These are phyloP conservation scores for Termitomyces sp. DNA, from an alignment of 768 basidiomycete species.

Conservation along the genomic window DNA sequence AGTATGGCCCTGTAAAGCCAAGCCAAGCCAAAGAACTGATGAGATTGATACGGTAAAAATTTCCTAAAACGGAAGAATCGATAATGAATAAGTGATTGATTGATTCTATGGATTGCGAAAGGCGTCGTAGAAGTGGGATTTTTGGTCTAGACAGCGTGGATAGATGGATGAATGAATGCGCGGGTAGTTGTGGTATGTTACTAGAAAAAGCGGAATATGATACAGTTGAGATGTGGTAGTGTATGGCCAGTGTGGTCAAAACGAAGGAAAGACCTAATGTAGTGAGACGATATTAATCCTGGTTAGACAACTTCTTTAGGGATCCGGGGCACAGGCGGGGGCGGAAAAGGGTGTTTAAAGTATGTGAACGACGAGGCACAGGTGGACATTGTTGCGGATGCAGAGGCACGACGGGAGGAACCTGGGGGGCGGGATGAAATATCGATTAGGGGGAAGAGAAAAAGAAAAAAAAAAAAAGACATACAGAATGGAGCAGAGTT, in stretches of 20 bases:
- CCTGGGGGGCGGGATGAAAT: neutral
- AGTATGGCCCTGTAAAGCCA: too few species aligned
- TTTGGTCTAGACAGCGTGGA: neutral
- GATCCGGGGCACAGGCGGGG: constrained; percentile 7
- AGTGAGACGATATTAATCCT: neutral
- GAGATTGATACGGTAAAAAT: neutral
- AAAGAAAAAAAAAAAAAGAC: neutral
- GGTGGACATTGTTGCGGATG: constrained; percentile 1
- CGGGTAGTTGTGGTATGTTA: neutral
- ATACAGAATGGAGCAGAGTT: neutral
- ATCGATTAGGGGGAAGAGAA: neutral
- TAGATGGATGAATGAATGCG: too few species aligned
- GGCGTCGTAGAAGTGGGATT: neutral
- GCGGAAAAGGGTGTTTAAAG: neutral
- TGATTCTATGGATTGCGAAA: neutral
- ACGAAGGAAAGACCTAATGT: neutral
- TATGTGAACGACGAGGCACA: constrained; percentile 2
- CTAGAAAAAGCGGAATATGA: neutral
- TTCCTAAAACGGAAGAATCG: neutral
- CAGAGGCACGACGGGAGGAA: constrained; percentile 3
- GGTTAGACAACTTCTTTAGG: neutral
- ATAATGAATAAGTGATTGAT: too few species aligned
- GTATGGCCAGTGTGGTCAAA: neutral
- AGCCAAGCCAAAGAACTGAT: too few species aligned
- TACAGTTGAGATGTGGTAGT: neutral